These are phyloP conservation scores for Cicer judaicum DNA, from an alignment of 306 rosid genomes.

Conservation along the genomic window DNA sequence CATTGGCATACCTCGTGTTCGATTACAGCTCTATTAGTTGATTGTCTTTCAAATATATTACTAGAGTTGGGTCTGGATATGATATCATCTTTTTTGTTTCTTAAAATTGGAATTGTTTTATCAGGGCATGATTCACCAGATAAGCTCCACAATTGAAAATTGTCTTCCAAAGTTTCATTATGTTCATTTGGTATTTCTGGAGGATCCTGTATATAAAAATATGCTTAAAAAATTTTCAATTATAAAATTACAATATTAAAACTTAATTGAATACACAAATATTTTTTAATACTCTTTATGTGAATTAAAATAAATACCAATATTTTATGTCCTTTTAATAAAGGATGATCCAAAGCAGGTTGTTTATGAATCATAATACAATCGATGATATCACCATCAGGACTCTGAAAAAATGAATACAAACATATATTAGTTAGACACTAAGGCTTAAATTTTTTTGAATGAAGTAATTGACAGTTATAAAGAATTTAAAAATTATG, in stretches of 20 bases:
- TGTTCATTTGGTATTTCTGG: constrained; percentile 69
- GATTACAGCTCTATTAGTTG: too few species aligned
- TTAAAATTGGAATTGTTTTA: constrained; percentile 81
- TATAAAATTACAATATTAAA: background rate
- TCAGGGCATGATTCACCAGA: constrained; percentile 77
- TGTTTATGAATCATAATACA: constrained; percentile 76
- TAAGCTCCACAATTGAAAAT: constrained; percentile 68
- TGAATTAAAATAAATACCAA: constrained; percentile 53
- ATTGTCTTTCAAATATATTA: constrained; percentile 63
- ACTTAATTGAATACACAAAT: background rate
- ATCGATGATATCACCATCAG: constrained; percentile 88
- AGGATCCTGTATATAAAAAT: constrained; percentile 55
- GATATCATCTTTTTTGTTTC: constrained; percentile 66
- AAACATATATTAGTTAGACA: background rate
- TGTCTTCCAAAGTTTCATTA: constrained; percentile 44
- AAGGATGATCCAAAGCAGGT: constrained; percentile 96
- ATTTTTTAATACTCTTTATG: background rate
- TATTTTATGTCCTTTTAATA: constrained; percentile 69
- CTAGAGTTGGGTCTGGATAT: too few species aligned
- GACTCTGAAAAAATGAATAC: constrained; percentile 54
- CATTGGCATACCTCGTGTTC: background rate
- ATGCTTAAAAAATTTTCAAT: background rate
- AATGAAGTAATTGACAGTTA: too few species aligned
- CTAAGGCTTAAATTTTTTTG: constrained; percentile 1
- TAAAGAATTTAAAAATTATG: too few species aligned